Percentiles rank a stretch among this genome's conserved stretches.
Conservation (phyloP, 805 yeast genomes). For the Pichia deserticola region DNA sequence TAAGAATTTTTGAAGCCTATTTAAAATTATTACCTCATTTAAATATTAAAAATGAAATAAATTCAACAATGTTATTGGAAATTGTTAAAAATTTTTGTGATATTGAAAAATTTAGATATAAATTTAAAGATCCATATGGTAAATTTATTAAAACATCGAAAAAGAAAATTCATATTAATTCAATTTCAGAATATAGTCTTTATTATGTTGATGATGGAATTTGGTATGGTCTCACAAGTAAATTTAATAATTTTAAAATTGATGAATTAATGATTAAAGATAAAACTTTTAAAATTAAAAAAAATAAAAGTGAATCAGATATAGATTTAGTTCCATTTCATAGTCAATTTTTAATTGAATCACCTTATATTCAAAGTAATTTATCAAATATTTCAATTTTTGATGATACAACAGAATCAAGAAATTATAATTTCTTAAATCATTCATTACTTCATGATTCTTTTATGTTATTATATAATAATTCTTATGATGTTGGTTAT, state of each 20-base stretch:
- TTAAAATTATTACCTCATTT: conserved; percentile 28
- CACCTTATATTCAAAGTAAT: conserved; percentile 24
- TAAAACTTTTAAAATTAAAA: neutral
- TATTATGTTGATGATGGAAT: conserved; percentile 33
- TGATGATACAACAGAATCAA: conserved; percentile 31
- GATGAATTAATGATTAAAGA: conserved; percentile 27
- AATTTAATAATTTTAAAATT: conserved; percentile 26
- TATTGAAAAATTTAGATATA: conserved; percentile 11
- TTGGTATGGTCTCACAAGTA: conserved; percentile 38
- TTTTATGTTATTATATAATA: conserved; percentile 25
- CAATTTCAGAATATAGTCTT: conserved; percentile 23
- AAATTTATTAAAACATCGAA: conserved; percentile 6
- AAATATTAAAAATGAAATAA: conserved; percentile 26
- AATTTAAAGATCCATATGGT: conserved; percentile 3
- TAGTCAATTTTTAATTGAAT: conserved; percentile 27
- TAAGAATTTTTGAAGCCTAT: conserved; percentile 26
- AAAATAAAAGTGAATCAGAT: conserved; percentile 16
- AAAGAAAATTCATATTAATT: conserved; percentile 7
- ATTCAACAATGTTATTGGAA: conserved; percentile 26
- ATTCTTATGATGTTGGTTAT: conserved; percentile 25
- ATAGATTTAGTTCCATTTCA: conserved; percentile 19
- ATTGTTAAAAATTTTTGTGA: conserved; percentile 28
- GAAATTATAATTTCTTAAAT: conserved; percentile 30
- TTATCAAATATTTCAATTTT: conserved; percentile 20
- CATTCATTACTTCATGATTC: conserved; percentile 37